phyloP scores from a whole-genome alignment of 768 basidiomycete species.

The Dacryopinax primogenitus region DNA sequence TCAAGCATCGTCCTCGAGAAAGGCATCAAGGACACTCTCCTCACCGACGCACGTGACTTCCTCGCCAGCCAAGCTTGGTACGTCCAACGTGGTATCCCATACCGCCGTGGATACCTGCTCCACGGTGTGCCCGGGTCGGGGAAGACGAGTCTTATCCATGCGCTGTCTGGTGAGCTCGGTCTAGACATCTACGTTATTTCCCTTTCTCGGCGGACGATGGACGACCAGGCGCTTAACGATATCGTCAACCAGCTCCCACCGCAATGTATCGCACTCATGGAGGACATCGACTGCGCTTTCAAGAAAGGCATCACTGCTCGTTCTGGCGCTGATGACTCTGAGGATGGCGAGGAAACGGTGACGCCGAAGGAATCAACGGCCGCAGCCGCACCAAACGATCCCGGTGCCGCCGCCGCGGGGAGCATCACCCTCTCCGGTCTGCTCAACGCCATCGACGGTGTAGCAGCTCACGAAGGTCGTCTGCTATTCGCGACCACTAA shows the following conservation, averaged over 20 bases:
- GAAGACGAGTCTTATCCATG: constrained; percentile 66
- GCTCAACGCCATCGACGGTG: constrained; percentile 66
- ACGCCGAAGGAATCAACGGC: constrained; percentile 2
- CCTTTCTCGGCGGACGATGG: constrained; percentile 47
- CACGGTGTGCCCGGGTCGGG: constrained; percentile 64
- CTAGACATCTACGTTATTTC: constrained; percentile 63
- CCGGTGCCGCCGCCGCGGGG: constrained; percentile 27
- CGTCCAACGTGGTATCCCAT: constrained; percentile 61
- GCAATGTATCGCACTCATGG: constrained; percentile 64
- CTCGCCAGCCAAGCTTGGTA: constrained; percentile 61
- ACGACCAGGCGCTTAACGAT: constrained; percentile 46
- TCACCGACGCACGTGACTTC: constrained; percentile 62
- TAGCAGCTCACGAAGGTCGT: constrained; percentile 68
- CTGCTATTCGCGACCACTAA: constrained; percentile 71
- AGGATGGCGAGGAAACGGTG: constrained; percentile 14
- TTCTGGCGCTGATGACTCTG: constrained; percentile 33
- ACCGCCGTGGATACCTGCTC: constrained; percentile 66
- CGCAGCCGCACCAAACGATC: not conserved
- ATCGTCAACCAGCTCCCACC: constrained; percentile 54
- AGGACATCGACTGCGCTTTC: constrained; percentile 75
- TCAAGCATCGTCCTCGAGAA: constrained; percentile 41
- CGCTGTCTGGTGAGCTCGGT: constrained; percentile 62
- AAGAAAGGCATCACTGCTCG: constrained; percentile 17
- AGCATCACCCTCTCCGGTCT: constrained; percentile 56
- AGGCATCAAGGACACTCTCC: constrained; percentile 45